Conservation (phyloP, 225 moss, liverwort and hornwort genomes). For the Anthoceros angustus region DNA sequence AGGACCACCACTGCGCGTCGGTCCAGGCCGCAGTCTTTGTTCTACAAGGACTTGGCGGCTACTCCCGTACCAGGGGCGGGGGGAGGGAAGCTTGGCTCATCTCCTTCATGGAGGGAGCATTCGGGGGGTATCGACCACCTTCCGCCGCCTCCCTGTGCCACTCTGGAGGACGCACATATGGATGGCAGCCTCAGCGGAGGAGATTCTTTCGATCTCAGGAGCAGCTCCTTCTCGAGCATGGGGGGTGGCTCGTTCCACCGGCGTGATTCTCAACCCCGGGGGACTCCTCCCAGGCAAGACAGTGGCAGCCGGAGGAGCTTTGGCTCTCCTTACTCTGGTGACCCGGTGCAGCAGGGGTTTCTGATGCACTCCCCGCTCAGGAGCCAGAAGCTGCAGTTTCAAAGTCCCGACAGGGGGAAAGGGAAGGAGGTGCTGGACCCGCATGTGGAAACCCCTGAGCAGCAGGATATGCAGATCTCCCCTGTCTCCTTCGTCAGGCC, state of each 20-base stretch:
- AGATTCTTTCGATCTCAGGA: not conserved
- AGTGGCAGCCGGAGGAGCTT: not conserved
- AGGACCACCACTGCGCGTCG: not conserved
- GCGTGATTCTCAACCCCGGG: not conserved
- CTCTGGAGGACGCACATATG: not conserved
- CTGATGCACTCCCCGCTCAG: not conserved
- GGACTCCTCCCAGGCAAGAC: not conserved
- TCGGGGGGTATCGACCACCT: constrained; percentile 44
- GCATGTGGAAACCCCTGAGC: not conserved
- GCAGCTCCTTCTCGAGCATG: not conserved
- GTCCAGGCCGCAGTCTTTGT: constrained; percentile 65
- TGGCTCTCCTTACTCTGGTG: not conserved
- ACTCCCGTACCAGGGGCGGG: constrained; percentile 48
- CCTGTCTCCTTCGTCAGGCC: not conserved
- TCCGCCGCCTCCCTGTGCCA: constrained; percentile 23
- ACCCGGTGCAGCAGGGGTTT: not conserved
- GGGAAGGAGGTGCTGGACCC: not conserved
- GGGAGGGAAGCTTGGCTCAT: constrained; percentile 10
- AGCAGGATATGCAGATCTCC: too few species aligned
- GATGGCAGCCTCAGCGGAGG: not conserved
- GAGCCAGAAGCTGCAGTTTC: constrained; percentile 2
- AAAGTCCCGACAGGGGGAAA: not conserved
- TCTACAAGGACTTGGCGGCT: constrained; percentile 80
- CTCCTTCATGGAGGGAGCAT: constrained; percentile 34
- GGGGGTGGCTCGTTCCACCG: not conserved